Evolutionary conservation across 2,329 filamentous ascomycete species (phyloP), one percentile per base, ranked within the genome.

Genomic region (Fusarium udum): DNA sequence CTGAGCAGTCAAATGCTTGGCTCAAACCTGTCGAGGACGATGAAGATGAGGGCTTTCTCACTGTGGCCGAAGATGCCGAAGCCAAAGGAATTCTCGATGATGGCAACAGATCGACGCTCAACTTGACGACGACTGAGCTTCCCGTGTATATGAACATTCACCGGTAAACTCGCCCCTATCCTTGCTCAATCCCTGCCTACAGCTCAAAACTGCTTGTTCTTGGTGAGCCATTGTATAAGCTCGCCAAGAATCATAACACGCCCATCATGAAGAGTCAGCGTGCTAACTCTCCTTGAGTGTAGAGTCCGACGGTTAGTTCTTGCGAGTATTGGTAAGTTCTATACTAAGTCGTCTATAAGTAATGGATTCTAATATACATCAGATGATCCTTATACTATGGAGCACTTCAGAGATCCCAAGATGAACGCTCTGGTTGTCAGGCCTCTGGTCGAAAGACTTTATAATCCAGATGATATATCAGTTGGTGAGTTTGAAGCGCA

Each of bases 391-490:
- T 85, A 84, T 65, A 85, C 83, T 3, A 73, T 89, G 64, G 90
- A 92, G 56, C 91, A 93, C 78, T 84, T 93, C 36, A 88, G 88
- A 74, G 89, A 90, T 69, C 91, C 91, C 14, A 87, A 91, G 40
- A 90, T 93, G 85, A 93, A 92, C 74, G 85, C 88, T 37, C 83
- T 90, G 18, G 86, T 93, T 53, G 90, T 93, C 11, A 87, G 91
- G 55, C 91, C 91, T 6, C 82, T 93, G n/a, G 90, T 93, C 16
- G 90, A 93, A 72, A 86, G 90, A 46, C 84, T 92, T 1, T 93
- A 92, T 78, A 87, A 90, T 63, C 85, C 87, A 45, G 85, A 90
- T 31, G 91, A 93, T 80, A 87, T 91, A 39, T 92, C 90, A 3
- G 85, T 91, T 60, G 85, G 88, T 89, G 80, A 64, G 84, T 67